Conservation (phyloP, 495 filamentous ascomycete species). For the Parathielavia appendiculata region DNA sequence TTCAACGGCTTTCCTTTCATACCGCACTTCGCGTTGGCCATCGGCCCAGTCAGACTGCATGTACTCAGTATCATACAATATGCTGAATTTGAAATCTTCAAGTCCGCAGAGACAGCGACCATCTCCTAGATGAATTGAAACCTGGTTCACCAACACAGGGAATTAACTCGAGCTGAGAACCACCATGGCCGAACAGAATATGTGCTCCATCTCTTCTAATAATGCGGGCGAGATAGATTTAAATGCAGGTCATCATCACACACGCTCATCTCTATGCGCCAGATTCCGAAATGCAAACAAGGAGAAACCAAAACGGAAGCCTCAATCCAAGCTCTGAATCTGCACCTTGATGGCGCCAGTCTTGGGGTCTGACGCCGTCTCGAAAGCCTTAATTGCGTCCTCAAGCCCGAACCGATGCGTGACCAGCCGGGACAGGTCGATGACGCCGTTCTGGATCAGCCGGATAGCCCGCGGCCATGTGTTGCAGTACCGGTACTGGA, state of each 20-base stretch:
- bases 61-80: too few relatives aligned
- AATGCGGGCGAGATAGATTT: background rate
- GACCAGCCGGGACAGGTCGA: conserved; percentile 73
- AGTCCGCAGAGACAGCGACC: too few relatives aligned
- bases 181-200: too few relatives aligned
- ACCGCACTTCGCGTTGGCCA: too few relatives aligned
- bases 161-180: background rate
- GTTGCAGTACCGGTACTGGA: conserved; percentile 94
- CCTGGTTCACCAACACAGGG: background rate
- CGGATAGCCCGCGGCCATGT: conserved; percentile 93
- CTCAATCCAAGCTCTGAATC: conserved; percentile 61
- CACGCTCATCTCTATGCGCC: conserved; percentile 15
- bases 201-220: background rate
- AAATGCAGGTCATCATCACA: background rate
- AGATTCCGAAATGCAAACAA: conserved; percentile 9
- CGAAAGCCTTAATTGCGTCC: conserved; percentile 83
- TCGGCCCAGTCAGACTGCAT: too few relatives aligned
- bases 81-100: background rate
- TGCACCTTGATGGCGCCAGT: conserved; percentile 94
- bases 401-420: conserved; percentile 84
- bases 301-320: background rate
- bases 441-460: conserved; percentile 72
- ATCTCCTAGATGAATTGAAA: background rate
- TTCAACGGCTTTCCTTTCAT: too few relatives aligned
- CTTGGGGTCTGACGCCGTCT: conserved; percentile 77